These are phyloP conservation scores for Coemansia sp. DNA, from an alignment of 192 early-diverging fungal species.

Conservation along the genomic window DNA sequence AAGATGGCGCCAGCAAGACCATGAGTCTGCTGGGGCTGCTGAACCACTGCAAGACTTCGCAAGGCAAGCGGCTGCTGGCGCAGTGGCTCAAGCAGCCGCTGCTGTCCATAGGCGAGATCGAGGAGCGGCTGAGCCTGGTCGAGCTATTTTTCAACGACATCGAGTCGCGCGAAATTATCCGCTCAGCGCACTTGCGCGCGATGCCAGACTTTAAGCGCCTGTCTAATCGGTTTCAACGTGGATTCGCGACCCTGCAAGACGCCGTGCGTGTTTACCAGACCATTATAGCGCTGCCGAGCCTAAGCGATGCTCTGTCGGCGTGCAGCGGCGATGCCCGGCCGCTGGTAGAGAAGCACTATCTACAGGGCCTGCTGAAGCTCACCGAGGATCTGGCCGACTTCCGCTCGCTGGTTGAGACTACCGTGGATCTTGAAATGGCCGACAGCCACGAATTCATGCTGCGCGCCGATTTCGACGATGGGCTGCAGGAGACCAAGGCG, in stretches of 20 bases:
- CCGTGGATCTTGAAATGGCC: constrained; percentile 79
- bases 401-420: constrained; percentile 82
- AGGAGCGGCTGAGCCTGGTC: constrained; percentile 69
- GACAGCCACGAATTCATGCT: constrained; percentile 86
- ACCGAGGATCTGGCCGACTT: constrained; percentile 60
- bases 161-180: constrained; percentile 59
- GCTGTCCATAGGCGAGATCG: constrained; percentile 67
- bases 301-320: constrained; percentile 57
- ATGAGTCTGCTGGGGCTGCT: constrained; percentile 79
- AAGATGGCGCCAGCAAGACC: constrained; percentile 59
- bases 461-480: constrained; percentile 76
- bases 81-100: constrained; percentile 94
- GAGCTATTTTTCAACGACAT: constrained; percentile 63
- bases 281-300: constrained; percentile 61
- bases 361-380: constrained; percentile 51
- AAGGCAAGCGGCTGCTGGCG: constrained; percentile 77
- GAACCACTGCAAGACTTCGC: constrained; percentile 84
- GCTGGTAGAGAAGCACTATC: constrained; percentile 53
- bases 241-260: constrained; percentile 77
- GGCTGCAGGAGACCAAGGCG: constrained; percentile 30
- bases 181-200: constrained; percentile 70
- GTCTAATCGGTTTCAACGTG: constrained; percentile 76
- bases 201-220: constrained; percentile 90
- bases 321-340: constrained; percentile 32
- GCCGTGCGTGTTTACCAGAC: constrained; percentile 89